A percentile compares a stretch with the other conserved stretches of the same genome.
Evolutionary conservation across 2,329 filamentous ascomycete species (phyloP).

Genomic region (Nigrospora sphaerica): DNA sequence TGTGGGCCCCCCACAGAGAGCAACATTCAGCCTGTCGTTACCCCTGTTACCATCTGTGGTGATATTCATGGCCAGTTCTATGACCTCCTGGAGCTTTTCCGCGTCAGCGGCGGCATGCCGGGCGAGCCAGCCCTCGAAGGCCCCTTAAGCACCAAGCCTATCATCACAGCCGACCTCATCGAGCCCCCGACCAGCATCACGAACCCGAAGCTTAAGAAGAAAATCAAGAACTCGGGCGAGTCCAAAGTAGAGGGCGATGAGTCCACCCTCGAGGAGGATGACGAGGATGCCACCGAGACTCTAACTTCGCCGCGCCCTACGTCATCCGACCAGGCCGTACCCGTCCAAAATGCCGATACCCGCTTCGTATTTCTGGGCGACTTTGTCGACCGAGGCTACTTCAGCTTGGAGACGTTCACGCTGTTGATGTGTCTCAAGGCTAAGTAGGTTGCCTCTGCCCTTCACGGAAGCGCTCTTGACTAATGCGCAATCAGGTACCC

Average conservation of each 20-base stretch:
- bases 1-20: constrained; percentile 55
- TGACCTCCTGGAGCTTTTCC: constrained; percentile 92
- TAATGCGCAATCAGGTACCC: constrained; percentile 63
- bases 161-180: constrained; percentile 86
- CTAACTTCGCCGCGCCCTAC: constrained; percentile 24
- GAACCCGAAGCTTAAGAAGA: constrained; percentile 79
- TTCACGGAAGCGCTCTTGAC: too few species aligned
- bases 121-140: constrained; percentile 67
- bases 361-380: constrained; percentile 66
- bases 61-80: constrained; percentile 99
- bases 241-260: constrained; percentile 30
- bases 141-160: constrained; percentile 60
- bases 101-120: constrained; percentile 94
- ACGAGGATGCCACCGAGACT: constrained; percentile 33
- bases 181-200: constrained; percentile 87
- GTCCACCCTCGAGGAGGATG: constrained; percentile 30
- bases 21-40: constrained; percentile 96
- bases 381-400: constrained; percentile 95
- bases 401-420: constrained; percentile 96
- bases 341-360: constrained; percentile 34
- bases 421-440: constrained; percentile 91
- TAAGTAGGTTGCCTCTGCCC: constrained; percentile 34
- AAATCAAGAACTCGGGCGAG: constrained; percentile 53
- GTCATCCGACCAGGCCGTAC: constrained; percentile 11
- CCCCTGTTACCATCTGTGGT: constrained; percentile 93